phyloP scores from a whole-genome alignment of 768 basidiomycete genomes.

The Suillus lakei region DNA sequence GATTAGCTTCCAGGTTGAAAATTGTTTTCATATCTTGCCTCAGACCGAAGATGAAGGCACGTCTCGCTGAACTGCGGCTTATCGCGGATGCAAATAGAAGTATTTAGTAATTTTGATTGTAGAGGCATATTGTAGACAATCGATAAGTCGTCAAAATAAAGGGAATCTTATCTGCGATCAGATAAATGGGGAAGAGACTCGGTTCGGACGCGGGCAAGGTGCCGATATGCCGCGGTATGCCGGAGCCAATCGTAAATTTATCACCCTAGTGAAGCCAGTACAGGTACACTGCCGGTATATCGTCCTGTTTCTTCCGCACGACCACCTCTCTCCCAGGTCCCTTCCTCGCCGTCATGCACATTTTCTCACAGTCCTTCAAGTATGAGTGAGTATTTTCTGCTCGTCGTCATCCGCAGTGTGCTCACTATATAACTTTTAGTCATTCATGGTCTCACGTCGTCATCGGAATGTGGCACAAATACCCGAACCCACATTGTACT shows the following conservation, averaged over 20 bases:
- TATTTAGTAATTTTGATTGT: slow-evolving; percentile 3
- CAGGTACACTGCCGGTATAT: slow-evolving; percentile 6
- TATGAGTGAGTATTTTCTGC: slow-evolving; percentile 69
- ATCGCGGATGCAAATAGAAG: slow-evolving; percentile 33
- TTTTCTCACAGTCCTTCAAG: slow-evolving; percentile 83
- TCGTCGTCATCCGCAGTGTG: slow-evolving; percentile 8
- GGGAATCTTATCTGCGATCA: neutral
- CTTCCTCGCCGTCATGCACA: slow-evolving; percentile 63
- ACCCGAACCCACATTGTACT: slow-evolving; percentile 91
- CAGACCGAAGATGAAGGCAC: slow-evolving; percentile 82
- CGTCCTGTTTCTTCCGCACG: slow-evolving; percentile 22
- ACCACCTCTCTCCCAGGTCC: slow-evolving; percentile 31
- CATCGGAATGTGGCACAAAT: slow-evolving; percentile 94
- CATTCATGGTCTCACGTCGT: slow-evolving; percentile 92
- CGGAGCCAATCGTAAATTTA: slow-evolving; percentile 33
- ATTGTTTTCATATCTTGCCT: slow-evolving; percentile 8
- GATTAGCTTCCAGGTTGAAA: neutral
- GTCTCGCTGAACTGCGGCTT: slow-evolving; percentile 70
- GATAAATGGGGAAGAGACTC: neutral
- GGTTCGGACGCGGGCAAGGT: neutral
- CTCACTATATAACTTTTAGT: slow-evolving; percentile 44
- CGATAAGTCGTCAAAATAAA: neutral
- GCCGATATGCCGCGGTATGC: slow-evolving; percentile 21
- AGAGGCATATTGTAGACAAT: neutral
- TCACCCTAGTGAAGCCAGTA: slow-evolving; percentile 14